Evolutionary conservation across 768 basidiomycete genomes (phyloP), one percentile per base, ranked within the genome.

Genomic region (Fomitopsis serialis): DNA sequence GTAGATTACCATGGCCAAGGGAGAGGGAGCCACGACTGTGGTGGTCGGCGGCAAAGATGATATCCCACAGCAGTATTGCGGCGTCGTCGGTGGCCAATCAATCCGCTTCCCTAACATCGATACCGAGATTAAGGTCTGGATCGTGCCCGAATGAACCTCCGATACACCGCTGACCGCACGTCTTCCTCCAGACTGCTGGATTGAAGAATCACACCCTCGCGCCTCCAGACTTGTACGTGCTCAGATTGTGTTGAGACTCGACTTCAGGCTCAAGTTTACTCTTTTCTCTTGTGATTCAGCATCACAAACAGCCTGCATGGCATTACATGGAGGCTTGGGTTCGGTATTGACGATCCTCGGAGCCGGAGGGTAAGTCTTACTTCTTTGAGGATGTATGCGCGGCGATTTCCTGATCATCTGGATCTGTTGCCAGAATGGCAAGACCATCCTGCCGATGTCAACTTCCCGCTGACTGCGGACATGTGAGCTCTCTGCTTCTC

Each of bases 301-400:
- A 52, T 77, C 56, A 77, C 77, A 17, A 81, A 81, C 61, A 78
- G 76, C 53, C 66, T 81, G n/a, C 79, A 79, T 65, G 81, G 81
- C 24, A 77, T 84, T 42, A 83, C 83, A 27, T 85, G 81, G 80
- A 68, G 83, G 53, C 71, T 84, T n/a, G 82, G 74, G 2, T 82
- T 80, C 61, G 82, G 82, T 2, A 69, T 84, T 35, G 67, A 78
- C 45, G 67, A 81, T 57, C 70, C 78, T 60, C 65, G 15, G 66
- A 77, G 64, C 82, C 82, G 3, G 83, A 84, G 74, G 80, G 81
- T 81, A 55, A 40, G 69, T 54, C 9, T 10, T 22, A n/a, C 17
- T 8, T 23, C 23, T 37, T 35, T 37, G 35, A n/a, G 32, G 29
- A 5, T 6, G 29, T 6, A 6, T 5, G 29, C 11, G 11, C 11